Evolutionary conservation across 2,329 filamentous ascomycete species (phyloP).

Genomic region (Sporothrix schenckii): DNA sequence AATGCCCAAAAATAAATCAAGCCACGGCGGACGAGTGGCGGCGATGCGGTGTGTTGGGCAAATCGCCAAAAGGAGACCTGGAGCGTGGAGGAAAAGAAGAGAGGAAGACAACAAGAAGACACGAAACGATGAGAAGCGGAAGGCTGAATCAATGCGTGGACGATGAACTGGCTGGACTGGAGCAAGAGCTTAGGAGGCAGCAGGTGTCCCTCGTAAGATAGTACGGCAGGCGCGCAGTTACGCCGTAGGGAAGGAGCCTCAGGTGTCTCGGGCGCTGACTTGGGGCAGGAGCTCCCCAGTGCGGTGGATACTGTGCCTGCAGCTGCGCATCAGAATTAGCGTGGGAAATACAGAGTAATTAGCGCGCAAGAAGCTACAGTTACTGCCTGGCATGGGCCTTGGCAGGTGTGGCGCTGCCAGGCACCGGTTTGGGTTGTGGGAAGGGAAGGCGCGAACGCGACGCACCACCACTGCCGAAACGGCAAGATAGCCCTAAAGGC

Average conservation of each 20-base stretch:
- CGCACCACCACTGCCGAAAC: background rate
- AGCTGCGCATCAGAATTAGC: background rate
- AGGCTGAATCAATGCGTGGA: background rate
- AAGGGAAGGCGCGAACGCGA: conserved; percentile 7
- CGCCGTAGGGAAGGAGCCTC: conserved; percentile 13
- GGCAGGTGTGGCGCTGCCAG: conserved; percentile 23
- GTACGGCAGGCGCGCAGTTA: background rate
- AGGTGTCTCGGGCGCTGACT: conserved; percentile 24
- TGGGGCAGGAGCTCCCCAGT: conserved; percentile 4
- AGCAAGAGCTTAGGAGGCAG: conserved; percentile 5
- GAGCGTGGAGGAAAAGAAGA: background rate
- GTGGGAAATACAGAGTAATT: too few relatives aligned
- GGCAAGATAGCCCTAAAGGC: background rate
- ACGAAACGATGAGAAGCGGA: conserved; percentile 16
- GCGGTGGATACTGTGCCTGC: background rate
- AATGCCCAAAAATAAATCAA: conserved; percentile 21
- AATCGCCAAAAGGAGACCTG: background rate
- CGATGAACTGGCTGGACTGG: too few relatives aligned
- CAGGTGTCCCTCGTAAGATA: background rate
- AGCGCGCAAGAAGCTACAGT: conserved; percentile 1
- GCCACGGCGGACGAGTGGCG: background rate
- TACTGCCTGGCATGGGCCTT: conserved; percentile 1
- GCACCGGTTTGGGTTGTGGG: conserved; percentile 2
- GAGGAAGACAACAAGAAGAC: background rate
- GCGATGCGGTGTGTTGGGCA: background rate